These are phyloP conservation scores for Cordyceps fumosorosea DNA, from an alignment of 2,329 filamentous ascomycete genomes.

Conservation along the genomic window DNA sequence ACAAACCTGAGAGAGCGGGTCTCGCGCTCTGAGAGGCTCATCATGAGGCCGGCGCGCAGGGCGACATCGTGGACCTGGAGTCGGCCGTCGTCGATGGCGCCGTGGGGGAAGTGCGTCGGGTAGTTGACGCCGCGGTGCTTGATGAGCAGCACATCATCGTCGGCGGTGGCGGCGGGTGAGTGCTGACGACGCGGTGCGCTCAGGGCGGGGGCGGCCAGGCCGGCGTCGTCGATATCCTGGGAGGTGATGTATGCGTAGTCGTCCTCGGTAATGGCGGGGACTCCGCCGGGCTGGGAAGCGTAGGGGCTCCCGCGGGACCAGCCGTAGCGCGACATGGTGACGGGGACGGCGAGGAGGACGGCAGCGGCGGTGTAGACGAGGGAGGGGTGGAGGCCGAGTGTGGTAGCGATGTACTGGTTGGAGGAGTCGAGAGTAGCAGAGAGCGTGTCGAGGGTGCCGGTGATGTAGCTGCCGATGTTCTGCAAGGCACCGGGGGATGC, in stretches of 20 bases:
- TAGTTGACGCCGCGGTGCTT: conserved; percentile 61
- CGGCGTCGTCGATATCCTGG: conserved; percentile 54
- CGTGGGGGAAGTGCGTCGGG: conserved; percentile 66
- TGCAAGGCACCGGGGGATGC: conserved; percentile 58
- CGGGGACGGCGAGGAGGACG: conserved; percentile 37
- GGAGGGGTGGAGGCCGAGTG: conserved; percentile 42
- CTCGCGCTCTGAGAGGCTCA: conserved; percentile 52
- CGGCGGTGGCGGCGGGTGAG: conserved; percentile 29
- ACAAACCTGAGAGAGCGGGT: conserved; percentile 56
- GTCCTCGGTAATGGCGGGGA: conserved; percentile 62
- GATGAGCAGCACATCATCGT: conserved; percentile 66
- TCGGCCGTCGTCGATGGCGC: conserved; percentile 68
- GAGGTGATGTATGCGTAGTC: conserved; percentile 82
- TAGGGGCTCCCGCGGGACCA: conserved; percentile 48
- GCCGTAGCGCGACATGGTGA: conserved; percentile 51
- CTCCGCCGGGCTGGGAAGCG: conserved; percentile 38
- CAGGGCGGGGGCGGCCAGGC: conserved; percentile 22
- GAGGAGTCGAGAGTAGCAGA: conserved; percentile 41
- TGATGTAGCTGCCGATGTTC: conserved; percentile 53
- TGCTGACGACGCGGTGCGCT: conserved; percentile 30
- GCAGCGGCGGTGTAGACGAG: conserved; percentile 45
- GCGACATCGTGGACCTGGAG: conserved; percentile 60
- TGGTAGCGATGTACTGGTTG: conserved; percentile 45
- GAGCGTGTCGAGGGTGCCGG: conserved; percentile 44
- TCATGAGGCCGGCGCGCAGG: conserved; percentile 59